These are phyloP conservation scores for Hemileccinum impolitum DNA, from an alignment of 768 basidiomycete species.

Conservation along the genomic window DNA sequence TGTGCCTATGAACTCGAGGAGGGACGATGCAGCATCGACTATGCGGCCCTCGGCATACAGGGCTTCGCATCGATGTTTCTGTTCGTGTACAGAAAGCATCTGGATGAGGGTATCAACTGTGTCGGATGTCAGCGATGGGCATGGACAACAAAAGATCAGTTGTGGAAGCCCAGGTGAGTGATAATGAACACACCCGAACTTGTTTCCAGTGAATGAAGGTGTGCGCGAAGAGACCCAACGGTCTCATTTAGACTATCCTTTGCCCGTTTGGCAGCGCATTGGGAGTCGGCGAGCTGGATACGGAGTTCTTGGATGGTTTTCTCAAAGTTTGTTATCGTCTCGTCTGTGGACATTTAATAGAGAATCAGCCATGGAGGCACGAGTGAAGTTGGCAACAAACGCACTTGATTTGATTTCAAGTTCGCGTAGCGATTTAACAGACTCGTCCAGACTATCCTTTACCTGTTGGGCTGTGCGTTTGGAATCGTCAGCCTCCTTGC, in stretches of 20 bases:
- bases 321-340: neutral
- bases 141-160: neutral
- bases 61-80: conserved; percentile 1
- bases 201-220: neutral
- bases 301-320: neutral
- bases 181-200: neutral
- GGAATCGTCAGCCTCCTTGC: neutral
- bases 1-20: neutral
- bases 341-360: neutral
- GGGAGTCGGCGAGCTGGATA: neutral
- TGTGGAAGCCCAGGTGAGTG: neutral
- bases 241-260: neutral
- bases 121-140: neutral
- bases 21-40: conserved; percentile 1
- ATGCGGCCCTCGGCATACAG: conserved; percentile 1
- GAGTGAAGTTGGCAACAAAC: neutral
- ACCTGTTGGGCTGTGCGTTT: neutral
- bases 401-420: neutral
- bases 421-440: neutral
- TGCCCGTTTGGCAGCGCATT: neutral
- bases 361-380: neutral
- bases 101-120: neutral
- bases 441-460: neutral
- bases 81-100: neutral
- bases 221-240: neutral